A percentile compares a stretch with the other conserved stretches of the same genome.
Evolutionary conservation across 2,329 filamentous ascomycete species (phyloP).

Genomic region (Sporothrix phasma): DNA sequence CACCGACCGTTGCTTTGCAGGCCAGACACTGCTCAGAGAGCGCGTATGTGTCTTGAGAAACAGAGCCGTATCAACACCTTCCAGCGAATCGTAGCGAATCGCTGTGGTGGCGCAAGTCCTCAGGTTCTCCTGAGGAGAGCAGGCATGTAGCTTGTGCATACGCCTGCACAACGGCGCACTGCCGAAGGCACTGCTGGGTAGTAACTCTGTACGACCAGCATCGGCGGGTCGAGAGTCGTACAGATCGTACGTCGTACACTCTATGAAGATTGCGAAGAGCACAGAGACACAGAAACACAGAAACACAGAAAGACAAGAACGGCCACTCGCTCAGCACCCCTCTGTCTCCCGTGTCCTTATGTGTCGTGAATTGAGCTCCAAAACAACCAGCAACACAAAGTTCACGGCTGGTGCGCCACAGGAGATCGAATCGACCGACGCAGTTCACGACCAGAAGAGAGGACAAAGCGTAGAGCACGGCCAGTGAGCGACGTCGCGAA

Average conservation of each 20-base stretch:
- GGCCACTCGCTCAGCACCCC: background rate
- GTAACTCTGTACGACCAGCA: background rate
- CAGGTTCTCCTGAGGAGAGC: no score
- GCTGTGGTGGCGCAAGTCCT: no score
- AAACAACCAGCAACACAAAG: background rate
- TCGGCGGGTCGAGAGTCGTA: background rate
- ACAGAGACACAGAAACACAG: background rate
- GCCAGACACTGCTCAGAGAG: background rate
- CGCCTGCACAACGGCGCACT: background rate
- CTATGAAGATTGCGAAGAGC: background rate
- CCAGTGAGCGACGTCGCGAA: no score
- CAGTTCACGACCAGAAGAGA: background rate
- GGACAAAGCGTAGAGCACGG: background rate
- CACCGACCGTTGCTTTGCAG: conserved; percentile 1
- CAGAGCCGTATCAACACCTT: background rate
- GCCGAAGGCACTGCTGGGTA: background rate
- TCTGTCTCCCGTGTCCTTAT: background rate
- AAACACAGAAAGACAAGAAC: background rate
- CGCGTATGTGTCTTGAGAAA: background rate
- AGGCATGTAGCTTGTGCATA: background rate
- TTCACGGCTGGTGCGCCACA: conserved; percentile 5
- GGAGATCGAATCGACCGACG: background rate
- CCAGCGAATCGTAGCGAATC: background rate
- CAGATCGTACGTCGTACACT: no score
- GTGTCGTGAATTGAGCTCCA: background rate